Evolutionary conservation across 2,329 filamentous ascomycete species (phyloP), one percentile per base, ranked within the genome.

Genomic region (Herpotrichia juniperi): DNA sequence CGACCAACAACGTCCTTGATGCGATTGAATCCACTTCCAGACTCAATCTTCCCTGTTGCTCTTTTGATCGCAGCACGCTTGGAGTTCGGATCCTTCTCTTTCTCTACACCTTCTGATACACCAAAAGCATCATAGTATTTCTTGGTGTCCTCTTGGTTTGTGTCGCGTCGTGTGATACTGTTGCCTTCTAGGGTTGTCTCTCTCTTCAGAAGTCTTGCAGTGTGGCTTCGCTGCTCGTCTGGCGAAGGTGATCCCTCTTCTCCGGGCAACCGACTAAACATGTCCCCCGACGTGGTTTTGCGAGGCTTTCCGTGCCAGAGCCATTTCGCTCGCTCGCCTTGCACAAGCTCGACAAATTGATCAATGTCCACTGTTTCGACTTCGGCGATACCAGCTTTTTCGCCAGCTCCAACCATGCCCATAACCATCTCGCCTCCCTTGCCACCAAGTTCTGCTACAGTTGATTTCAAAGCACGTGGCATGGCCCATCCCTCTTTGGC

Each of bases 401-500:
- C 92, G 42, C 88, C 87, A 28, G 79, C 76, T 22, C 89, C 89
- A 5, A 96, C 92, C 80, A 96, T 96, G n/a, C 91, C 93, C 80
- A 96, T 91, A 42, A 97, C 88, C 76, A 97, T 90, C 72, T 97
- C 93, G 42, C 93, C 93, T 47, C 93, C 88, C 71, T 97, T 96
- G 12, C 94, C 93, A 61, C 91, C 91, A 32, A 99, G 85, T 73
- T 97, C 94, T 16, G 90, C 92, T 42, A 97, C 90, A 0, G 93
- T 97, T 2, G 91, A 96, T 71, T 97, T 97, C 64, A 99, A 91
- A 16, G 93, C 93, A 66, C 91, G 88, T 45, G 92, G 90, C n/a
- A 96, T 90, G 14, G 88, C 89, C 91, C 93, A 97, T 2, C 89
- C 89, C 68, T 97, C 92, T 28, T 91, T 89, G 45, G 88, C 89